Conservation (phyloP, 176 grass and related monocot species). For the Phoenix dactylifera region DNA sequence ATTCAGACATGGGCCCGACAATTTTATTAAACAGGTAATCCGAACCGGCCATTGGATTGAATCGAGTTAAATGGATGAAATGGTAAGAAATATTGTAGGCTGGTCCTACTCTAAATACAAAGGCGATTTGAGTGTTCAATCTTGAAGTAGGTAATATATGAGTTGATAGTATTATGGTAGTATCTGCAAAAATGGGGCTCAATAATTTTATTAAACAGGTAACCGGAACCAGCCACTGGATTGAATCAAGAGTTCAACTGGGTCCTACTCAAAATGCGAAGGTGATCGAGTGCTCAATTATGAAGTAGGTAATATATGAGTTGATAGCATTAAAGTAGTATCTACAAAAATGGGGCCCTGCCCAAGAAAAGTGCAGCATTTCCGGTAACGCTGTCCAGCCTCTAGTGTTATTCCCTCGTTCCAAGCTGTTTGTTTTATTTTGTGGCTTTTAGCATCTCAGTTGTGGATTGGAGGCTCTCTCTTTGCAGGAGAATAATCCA, state of each 20-base stretch:
- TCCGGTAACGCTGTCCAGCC: constrained; percentile 68
- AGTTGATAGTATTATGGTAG: constrained; percentile 5
- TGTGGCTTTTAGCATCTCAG: constrained; percentile 16
- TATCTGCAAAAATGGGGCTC: constrained; percentile 21
- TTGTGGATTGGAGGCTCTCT: constrained; percentile 95
- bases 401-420: constrained; percentile 33
- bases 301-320: constrained; percentile 10
- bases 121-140: not conserved
- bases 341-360: constrained; percentile 24
- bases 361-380: constrained; percentile 85
- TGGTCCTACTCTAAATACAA: too few relatives aligned
- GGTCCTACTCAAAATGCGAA: too few relatives aligned
- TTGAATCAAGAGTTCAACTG: too few relatives aligned
- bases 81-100: too few relatives aligned
- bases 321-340: constrained; percentile 5
- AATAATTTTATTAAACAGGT: too few relatives aligned
- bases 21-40: too few relatives aligned
- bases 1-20: too few relatives aligned
- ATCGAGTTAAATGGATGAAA: too few relatives aligned
- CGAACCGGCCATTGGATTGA: too few relatives aligned
- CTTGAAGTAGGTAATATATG: constrained; percentile 5
- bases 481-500: constrained; percentile 89
- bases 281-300: not conserved
- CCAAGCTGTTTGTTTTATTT: constrained; percentile 6
- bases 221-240: too few relatives aligned